phyloP scores from a whole-genome alignment of 2,329 filamentous ascomycete species.

The Aspergillus viridinutans region DNA sequence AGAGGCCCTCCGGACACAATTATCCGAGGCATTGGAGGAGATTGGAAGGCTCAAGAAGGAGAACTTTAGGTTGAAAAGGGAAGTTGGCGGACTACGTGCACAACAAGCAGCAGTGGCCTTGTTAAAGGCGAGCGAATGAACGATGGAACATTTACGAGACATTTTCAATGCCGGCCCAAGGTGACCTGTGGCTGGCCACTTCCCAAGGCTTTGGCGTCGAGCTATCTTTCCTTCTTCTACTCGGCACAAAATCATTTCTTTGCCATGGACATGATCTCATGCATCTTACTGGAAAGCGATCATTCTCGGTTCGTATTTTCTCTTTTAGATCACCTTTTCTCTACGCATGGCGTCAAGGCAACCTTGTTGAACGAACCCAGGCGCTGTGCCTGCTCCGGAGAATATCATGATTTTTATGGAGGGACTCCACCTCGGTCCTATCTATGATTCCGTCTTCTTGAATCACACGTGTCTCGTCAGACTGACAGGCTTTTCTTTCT shows the following conservation, averaged over 20 bases:
- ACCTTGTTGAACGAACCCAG: slow-evolving; percentile 5
- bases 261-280: slow-evolving; percentile 14
- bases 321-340: slow-evolving; percentile 3
- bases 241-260: background rate
- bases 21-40: slow-evolving; percentile 75
- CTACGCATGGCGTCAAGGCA: slow-evolving; percentile 11
- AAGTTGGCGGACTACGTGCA: slow-evolving; percentile 67
- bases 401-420: background rate
- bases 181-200: slow-evolving; percentile 7
- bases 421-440: background rate
- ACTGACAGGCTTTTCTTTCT: background rate
- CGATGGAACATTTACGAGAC: slow-evolving; percentile 1
- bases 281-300: slow-evolving; percentile 11
- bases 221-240: background rate
- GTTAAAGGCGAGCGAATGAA: slow-evolving; percentile 27
- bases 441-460: background rate
- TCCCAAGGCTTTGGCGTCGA: slow-evolving; percentile 1
- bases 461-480: slow-evolving; percentile 5
- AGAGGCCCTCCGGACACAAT: slow-evolving; percentile 66
- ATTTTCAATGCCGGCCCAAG: slow-evolving; percentile 4
- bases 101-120: slow-evolving; percentile 35
- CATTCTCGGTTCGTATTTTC: slow-evolving; percentile 8
- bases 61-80: slow-evolving; percentile 75
- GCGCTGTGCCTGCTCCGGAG: background rate
- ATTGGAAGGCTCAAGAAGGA: slow-evolving; percentile 74